These are phyloP conservation scores for Arthrobotrys pseudoclavata DNA, from an alignment of 2,329 filamentous ascomycete genomes.

Conservation along the genomic window DNA sequence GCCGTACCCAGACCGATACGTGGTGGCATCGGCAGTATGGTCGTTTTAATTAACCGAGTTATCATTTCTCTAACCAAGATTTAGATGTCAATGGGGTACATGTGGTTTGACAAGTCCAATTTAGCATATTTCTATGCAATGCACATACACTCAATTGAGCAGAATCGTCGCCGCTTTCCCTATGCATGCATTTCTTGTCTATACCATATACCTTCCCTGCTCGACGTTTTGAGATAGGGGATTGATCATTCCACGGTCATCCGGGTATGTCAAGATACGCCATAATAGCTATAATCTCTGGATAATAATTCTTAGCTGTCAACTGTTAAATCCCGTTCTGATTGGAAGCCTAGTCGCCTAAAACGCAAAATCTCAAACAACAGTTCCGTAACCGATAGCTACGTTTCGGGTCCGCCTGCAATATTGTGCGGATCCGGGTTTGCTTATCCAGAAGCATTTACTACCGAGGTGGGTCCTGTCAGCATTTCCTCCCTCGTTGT, in stretches of 20 bases:
- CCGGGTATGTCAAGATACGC: not conserved
- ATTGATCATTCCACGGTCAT: not conserved
- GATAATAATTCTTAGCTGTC: not conserved
- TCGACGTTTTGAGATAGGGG: not conserved
- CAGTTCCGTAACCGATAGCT: constrained; percentile 1
- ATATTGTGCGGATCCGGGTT: constrained; percentile 15
- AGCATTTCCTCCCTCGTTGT: constrained; percentile 21
- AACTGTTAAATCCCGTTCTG: not conserved
- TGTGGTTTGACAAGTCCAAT: not conserved
- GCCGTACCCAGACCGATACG: constrained; percentile 1
- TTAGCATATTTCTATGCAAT: constrained; percentile 9
- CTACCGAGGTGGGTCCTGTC: constrained; percentile 45
- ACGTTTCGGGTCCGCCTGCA: constrained; percentile 13
- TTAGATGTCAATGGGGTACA: not conserved
- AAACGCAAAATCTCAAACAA: constrained; percentile 11
- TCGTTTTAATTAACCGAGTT: constrained; percentile 3
- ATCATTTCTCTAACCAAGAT: not conserved
- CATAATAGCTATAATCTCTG: not conserved
- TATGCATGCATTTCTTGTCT: not conserved
- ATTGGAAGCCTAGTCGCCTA: constrained; percentile 33
- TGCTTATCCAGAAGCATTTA: constrained; percentile 26
- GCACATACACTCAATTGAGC: not conserved
- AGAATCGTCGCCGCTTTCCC: not conserved
- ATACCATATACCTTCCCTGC: not conserved
- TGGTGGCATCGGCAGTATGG: constrained; percentile 8